Percentiles rank a stretch among this genome's conserved stretches.
Evolutionary conservation across 495 filamentous ascomycete species (phyloP).

Genomic region (Parachaetomium inaequale): DNA sequence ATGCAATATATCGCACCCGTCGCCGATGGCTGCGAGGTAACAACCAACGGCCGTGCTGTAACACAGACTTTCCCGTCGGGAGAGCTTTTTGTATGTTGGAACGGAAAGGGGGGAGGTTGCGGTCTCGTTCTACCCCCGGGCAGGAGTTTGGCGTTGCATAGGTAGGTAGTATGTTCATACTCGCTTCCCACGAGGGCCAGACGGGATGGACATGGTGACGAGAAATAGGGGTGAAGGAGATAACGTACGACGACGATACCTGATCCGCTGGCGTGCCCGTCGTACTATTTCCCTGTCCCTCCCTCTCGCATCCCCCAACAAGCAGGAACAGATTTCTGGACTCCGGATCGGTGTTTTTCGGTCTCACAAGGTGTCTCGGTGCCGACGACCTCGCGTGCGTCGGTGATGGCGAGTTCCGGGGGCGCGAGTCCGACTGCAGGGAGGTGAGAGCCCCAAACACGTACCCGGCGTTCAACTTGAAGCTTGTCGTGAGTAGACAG

Average conservation of each 20-base stretch:
- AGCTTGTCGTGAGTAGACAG: background rate
- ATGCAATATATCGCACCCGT: slow-evolving; percentile 21
- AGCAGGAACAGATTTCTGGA: background rate
- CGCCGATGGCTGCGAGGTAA: slow-evolving; percentile 16
- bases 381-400: background rate
- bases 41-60: background rate
- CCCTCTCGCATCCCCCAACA: background rate
- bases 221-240: background rate
- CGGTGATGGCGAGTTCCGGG: background rate
- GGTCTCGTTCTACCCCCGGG: background rate
- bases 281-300: background rate
- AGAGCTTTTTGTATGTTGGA: background rate
- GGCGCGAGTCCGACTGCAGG: background rate
- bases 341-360: background rate
- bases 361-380: background rate
- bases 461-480: background rate
- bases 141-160: background rate
- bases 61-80: background rate
- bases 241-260: background rate
- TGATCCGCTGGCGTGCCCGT: background rate
- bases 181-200: background rate
- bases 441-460: background rate
- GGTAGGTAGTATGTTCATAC: background rate
- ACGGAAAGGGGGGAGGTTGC: background rate
- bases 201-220: background rate